Percentiles rank a stretch among this genome's conserved stretches.
These are phyloP conservation scores for Russula vinacea DNA, from an alignment of 768 basidiomycete species.

Conservation along the genomic window DNA sequence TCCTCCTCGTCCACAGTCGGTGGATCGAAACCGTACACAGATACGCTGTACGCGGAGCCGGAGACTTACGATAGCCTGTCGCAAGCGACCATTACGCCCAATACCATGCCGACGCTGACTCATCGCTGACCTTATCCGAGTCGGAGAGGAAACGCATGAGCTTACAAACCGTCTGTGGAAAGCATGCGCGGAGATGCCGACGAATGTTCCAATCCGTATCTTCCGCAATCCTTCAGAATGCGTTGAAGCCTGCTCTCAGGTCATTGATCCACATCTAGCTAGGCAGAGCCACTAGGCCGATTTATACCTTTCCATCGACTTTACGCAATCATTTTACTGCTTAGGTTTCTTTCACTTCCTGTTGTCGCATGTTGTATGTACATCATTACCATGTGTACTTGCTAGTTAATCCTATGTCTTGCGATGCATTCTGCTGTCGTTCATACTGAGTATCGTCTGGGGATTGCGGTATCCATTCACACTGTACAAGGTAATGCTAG, in stretches of 20 bases:
- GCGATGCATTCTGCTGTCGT: not conserved
- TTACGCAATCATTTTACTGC: not conserved
- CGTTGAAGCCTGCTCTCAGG: conserved; percentile 53
- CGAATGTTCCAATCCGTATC: conserved; percentile 55
- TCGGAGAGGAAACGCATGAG: conserved; percentile 54
- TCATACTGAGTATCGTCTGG: not conserved
- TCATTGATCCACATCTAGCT: conserved; percentile 30
- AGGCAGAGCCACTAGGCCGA: conserved; percentile 6
- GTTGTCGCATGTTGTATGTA: conserved; percentile 13
- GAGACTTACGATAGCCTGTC: not conserved
- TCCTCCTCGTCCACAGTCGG: not conserved
- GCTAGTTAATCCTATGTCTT: not conserved
- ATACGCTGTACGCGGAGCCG: conserved; percentile 21
- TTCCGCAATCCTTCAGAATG: conserved; percentile 71
- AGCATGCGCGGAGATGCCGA: conserved; percentile 58
- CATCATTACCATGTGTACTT: not conserved
- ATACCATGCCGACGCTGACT: not conserved
- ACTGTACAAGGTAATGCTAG: not conserved
- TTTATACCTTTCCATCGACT: not conserved
- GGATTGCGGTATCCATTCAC: not conserved
- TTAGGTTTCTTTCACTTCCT: not conserved
- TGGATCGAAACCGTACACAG: not conserved
- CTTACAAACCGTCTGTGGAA: conserved; percentile 62
- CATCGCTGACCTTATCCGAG: conserved; percentile 40
- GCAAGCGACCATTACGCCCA: not conserved